Base-by-base conservation (phyloP, 306 rosid species). In the Quercus aquifolioides region DNA sequence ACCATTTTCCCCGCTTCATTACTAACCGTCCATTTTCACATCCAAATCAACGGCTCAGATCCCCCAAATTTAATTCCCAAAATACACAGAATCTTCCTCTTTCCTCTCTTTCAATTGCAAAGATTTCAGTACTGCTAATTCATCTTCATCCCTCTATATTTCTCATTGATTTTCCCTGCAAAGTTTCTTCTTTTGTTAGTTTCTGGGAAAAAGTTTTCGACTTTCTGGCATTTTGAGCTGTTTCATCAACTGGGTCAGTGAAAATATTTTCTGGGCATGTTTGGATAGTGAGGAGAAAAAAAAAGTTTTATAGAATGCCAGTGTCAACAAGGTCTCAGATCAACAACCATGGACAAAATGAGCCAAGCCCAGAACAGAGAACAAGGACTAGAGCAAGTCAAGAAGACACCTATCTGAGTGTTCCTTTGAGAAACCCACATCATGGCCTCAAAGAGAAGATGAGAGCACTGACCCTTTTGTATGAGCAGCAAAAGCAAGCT, bases 381-480 rank as follows among this genome's bases (percentile, higher is more conserved):
- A 68, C 81, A 13, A 71, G 74, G 58, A 51, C 79, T 74, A 77
- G 77, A 38, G 63, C 73, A 26, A 76, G 78, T 89, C 88, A 84
- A 87, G 91, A 84, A 68, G 74, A 63, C 6, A 67, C 19, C 41
- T 62, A 33, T 23, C 15, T 74, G 51, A 78, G 57, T 76, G 76
- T 76, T 82, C 80, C 86, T 1, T 59, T 78, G 51, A 80, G 94
- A 87, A 91, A 92, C 74, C 97, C 96, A 1, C 99, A 95, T 82
- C 96, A 93, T 80, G 93, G 97, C 8, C 86, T 93, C 74, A 95
- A 93, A 78, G 98, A 95, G 84, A 93, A 95, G 86, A 89, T 95
- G 87, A 90, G 84, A 75, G 93, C 97, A 6, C 81, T 95, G 30
- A 95, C 97, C 6, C 89, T 89, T 6, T 81, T 93, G 26, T 93